phyloP scores from a whole-genome alignment of 169 alveolate genomes.

The Cryptosporidium bovis region DNA sequence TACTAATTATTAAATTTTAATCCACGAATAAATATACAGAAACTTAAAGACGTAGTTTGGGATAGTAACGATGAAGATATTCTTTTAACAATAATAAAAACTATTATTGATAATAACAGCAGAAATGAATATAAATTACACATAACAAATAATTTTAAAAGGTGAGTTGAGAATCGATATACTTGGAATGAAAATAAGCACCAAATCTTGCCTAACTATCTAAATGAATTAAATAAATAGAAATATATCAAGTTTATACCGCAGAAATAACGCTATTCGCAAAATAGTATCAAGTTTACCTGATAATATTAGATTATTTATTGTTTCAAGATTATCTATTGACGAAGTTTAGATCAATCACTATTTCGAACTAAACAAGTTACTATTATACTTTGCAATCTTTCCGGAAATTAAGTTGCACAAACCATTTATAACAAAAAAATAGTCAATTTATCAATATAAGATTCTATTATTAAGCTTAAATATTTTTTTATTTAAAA shows the following conservation, averaged over 20 bases:
- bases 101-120: background rate
- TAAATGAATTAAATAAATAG: background rate
- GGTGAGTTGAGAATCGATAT: slow-evolving; percentile 15
- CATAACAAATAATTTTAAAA: slow-evolving; percentile 2
- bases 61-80: slow-evolving; percentile 51
- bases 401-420: too few species aligned
- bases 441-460: too few species aligned
- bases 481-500: too few species aligned
- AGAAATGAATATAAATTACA: slow-evolving; percentile 36
- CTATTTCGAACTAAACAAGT: too few species aligned
- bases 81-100: background rate
- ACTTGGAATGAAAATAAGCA: too few species aligned
- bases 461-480: too few species aligned
- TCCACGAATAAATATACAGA: background rate
- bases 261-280: slow-evolving; percentile 23
- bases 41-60: slow-evolving; percentile 30
- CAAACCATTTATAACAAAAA: too few species aligned
- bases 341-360: slow-evolving; percentile 18
- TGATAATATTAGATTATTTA: background rate
- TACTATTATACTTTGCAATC: too few species aligned
- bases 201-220: too few species aligned
- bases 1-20: too few species aligned
- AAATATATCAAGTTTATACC: slow-evolving; percentile 32
- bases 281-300: slow-evolving; percentile 23
- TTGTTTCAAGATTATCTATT: slow-evolving; percentile 19